These are phyloP conservation scores for Adansonia digitata DNA, from an alignment of 345 rosid genomes.

Conservation along the genomic window DNA sequence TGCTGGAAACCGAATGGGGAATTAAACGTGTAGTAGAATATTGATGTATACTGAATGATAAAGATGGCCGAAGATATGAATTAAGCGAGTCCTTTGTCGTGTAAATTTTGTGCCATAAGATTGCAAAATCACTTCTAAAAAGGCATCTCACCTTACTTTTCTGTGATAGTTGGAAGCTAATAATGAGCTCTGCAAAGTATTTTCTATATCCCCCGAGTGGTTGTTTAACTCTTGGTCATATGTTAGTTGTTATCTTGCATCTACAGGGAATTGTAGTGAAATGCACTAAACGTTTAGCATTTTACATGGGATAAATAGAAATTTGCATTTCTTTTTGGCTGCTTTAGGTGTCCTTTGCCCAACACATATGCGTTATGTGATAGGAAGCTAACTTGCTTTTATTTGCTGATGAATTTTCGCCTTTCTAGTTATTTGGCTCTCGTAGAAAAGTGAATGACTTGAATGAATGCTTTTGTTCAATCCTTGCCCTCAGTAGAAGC, in stretches of 20 bases:
- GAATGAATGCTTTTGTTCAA: slow-evolving; percentile 94
- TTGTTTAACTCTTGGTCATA: too few relatives aligned
- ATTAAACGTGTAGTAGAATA: too few relatives aligned
- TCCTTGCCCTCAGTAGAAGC: slow-evolving; percentile 99
- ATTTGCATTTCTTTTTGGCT: background rate
- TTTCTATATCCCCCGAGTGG: too few relatives aligned
- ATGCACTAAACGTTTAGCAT: background rate
- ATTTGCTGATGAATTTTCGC: background rate
- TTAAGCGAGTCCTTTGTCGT: too few relatives aligned
- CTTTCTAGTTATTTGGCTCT: slow-evolving; percentile 90
- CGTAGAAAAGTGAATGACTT: slow-evolving; percentile 98
- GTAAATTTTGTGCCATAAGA: too few relatives aligned
- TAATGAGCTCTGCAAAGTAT: too few relatives aligned
- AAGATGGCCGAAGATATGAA: too few relatives aligned
- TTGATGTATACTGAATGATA: too few relatives aligned
- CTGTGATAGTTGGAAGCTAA: too few relatives aligned
- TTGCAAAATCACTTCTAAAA: too few relatives aligned
- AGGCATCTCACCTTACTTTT: too few relatives aligned
- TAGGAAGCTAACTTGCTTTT: background rate
- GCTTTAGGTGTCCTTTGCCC: background rate
- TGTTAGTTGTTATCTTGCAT: background rate
- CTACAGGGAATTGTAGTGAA: background rate
- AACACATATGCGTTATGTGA: background rate
- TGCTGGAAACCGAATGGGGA: too few relatives aligned
- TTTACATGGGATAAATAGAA: background rate